Evolutionary conservation across 1,284 basidiomycete species (phyloP).

Genomic region (Vanrija pseudolonga): DNA sequence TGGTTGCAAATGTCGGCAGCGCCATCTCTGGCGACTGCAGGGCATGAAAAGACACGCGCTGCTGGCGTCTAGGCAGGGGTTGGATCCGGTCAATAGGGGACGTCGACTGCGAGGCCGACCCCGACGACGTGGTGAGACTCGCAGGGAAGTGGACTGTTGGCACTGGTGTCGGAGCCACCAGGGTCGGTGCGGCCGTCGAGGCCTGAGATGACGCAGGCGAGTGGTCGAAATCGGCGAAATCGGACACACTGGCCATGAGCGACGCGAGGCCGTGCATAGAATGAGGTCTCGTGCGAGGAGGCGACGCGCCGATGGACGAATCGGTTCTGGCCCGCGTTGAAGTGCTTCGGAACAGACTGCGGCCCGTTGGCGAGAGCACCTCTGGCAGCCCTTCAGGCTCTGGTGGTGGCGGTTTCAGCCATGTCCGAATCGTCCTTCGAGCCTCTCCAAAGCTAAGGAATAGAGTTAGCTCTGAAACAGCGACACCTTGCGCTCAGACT

Average conservation of each 20-base stretch:
- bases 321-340: conserved; percentile 16
- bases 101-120: background rate
- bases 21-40: conserved; percentile 11
- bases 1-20: conserved; percentile 32
- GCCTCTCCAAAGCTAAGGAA: conserved; percentile 32
- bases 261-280: conserved; percentile 28
- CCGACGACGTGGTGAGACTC: background rate
- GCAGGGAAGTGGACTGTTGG: conserved; percentile 18
- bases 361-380: background rate
- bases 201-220: background rate
- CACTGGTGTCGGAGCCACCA: conserved; percentile 7
- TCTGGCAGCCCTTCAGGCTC: conserved; percentile 12
- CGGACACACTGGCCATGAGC: conserved; percentile 12
- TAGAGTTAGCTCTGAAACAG: background rate
- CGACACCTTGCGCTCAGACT: conserved; percentile 13
- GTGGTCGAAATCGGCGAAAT: conserved; percentile 10
- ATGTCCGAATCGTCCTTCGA: conserved; percentile 27
- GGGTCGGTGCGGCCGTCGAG: conserved; percentile 1
- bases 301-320: conserved; percentile 3
- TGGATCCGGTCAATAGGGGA: conserved; percentile 2
- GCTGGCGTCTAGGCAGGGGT: conserved; percentile 12
- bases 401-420: conserved; percentile 29
- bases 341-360: conserved; percentile 32
- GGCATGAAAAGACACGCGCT: conserved; percentile 37
- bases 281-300: conserved; percentile 12